Percentiles rank a stretch among this genome's conserved stretches.
Evolutionary conservation across 2,329 filamentous ascomycete species (phyloP).

Genomic region (Xylariales sp.): DNA sequence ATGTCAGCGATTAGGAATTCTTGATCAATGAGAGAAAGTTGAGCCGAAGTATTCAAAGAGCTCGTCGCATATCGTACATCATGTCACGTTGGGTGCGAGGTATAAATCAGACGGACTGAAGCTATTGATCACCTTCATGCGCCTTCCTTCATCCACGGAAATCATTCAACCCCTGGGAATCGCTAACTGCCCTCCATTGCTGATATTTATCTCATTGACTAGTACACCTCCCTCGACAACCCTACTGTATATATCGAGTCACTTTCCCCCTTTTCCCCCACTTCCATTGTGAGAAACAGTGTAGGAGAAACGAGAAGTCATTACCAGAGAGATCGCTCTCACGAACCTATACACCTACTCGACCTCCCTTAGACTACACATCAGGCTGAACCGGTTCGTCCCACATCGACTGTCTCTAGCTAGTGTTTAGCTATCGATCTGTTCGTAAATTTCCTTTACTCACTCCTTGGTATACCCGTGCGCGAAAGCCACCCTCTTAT

Average conservation of each 20-base stretch:
- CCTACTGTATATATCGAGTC: slow-evolving; percentile 8
- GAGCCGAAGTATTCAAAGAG: slow-evolving; percentile 21
- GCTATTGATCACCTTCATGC: slow-evolving; percentile 25
- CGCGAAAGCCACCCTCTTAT: not conserved
- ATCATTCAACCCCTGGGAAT: slow-evolving; percentile 11
- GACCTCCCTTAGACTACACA: not conserved
- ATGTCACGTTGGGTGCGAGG: slow-evolving; percentile 27
- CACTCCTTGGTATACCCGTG: not conserved
- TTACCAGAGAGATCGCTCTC: not conserved
- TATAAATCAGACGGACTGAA: slow-evolving; percentile 45
- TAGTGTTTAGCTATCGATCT: not conserved
- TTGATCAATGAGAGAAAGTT: slow-evolving; percentile 18
- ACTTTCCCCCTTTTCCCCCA: not conserved
- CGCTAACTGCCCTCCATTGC: slow-evolving; percentile 2
- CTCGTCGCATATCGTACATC: slow-evolving; percentile 18
- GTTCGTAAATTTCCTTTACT: slow-evolving; percentile 7
- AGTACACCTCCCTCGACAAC: slow-evolving; percentile 3
- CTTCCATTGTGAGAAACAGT: not conserved
- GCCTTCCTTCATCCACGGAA: slow-evolving; percentile 8
- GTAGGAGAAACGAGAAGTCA: slow-evolving; percentile 1
- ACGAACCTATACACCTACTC: slow-evolving; percentile 4
- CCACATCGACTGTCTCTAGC: not conserved
- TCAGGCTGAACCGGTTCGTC: not conserved
- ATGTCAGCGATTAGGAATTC: slow-evolving; percentile 26
- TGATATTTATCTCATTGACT: slow-evolving; percentile 11